Percentiles rank a stretch among this genome's conserved stretches.
phyloP scores from a whole-genome alignment of 495 filamentous ascomycete species.

The Ascobolus immersus region DNA sequence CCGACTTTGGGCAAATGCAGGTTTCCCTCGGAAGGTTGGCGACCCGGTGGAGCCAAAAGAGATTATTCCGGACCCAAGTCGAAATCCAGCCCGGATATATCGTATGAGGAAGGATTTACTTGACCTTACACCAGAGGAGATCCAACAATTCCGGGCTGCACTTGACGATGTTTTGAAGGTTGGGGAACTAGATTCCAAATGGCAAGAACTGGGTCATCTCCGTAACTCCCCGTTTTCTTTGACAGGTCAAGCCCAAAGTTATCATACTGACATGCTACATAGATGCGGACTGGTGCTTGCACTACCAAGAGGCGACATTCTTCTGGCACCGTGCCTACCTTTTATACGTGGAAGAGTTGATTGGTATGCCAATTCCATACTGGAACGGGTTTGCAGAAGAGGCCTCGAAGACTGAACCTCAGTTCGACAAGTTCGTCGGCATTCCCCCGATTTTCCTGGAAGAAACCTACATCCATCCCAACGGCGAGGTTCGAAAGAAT shows the following conservation, averaged over 20 bases:
- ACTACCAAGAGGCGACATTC: slow-evolving; percentile 7
- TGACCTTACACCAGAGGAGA: slow-evolving; percentile 4
- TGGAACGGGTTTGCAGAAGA: slow-evolving; percentile 5
- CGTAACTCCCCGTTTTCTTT: no score
- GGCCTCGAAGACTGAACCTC: no score
- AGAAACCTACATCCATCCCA: slow-evolving; percentile 3
- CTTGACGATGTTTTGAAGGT: slow-evolving; percentile 8
- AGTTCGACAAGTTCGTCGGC: slow-evolving; percentile 4
- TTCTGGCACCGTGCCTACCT: slow-evolving; percentile 6
- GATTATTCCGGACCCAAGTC: slow-evolving; percentile 5
- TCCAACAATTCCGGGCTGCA: slow-evolving; percentile 6
- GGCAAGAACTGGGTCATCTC: slow-evolving; percentile 10
- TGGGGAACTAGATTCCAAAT: slow-evolving; percentile 5
- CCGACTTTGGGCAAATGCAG: slow-evolving; percentile 11
- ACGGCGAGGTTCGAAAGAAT: slow-evolving; percentile 2
- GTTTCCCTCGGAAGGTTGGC: no score
- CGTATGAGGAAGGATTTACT: slow-evolving; percentile 9
- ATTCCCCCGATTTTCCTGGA: slow-evolving; percentile 5
- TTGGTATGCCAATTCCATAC: slow-evolving; percentile 5
- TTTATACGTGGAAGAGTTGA: slow-evolving; percentile 5
- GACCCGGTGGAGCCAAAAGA: slow-evolving; percentile 2
- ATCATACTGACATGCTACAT: background rate
- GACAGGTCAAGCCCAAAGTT: background rate
- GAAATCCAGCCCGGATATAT: background rate
- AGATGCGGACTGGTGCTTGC: slow-evolving; percentile 7